Evolutionary conservation across 1,284 basidiomycete species (phyloP), one percentile per base, ranked within the genome.

Genomic region (Marasmius sp.): DNA sequence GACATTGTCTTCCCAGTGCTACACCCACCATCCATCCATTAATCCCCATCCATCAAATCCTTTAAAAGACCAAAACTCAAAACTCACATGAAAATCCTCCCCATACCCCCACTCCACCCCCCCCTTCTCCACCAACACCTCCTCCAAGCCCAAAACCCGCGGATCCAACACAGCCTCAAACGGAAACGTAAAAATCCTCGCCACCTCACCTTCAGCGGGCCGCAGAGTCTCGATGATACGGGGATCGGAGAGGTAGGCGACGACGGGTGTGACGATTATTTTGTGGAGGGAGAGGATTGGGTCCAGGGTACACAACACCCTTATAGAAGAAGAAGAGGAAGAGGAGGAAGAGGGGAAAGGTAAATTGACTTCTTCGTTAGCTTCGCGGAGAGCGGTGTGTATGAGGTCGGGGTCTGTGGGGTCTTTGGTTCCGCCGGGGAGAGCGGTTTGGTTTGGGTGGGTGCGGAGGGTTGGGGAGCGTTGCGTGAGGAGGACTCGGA

Each of bases 401-500:
- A 89, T 72, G 0, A 89, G 76, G 68, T 83, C 82, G 1, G 69
- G 69, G 72, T 96, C 93, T 1, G 79, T 79, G 12, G 82, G 79
- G 68, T 95, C 94, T 27, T 83, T 82, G 71, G 90, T 93, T 7
- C 93, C 94, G 34, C 94, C 94, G 0, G 94, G 94, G 0, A 95
- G 73, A 1, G 93, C 93, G 47, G 89, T 91, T 68, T 92, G 88
- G 20, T 89, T 91, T 1, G 91, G 87, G 72, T 93, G 91, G 0
- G 87, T 84, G 60, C 93, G 81, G 22, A 95, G 78, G 5, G 80
- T 75, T 74, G 92, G 93, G 1, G 92, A 91, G 11, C 94, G 83
- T 1, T 93, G 95, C 0, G 94, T 95, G 53, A 95, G 78, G 14
- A 95, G 78, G 1, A 95, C 93, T 12, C 88, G 84, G 3, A 95